A percentile compares a stretch with the other conserved stretches of the same genome.
Conservation (phyloP, 1,139 yeast genomes). For the Torulaspora globosa region DNA sequence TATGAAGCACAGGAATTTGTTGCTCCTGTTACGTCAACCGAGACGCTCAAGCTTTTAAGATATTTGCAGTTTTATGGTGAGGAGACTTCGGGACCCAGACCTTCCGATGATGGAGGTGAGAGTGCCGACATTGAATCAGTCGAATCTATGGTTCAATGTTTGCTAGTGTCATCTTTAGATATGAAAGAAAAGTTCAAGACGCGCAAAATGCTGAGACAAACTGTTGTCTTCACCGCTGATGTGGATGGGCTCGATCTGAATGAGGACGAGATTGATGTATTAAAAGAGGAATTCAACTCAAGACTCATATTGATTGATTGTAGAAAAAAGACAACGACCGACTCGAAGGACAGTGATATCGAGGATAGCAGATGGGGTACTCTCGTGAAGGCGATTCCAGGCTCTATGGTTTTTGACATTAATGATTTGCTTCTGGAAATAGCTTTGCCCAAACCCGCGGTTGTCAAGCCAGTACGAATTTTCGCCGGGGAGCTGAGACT, state of each 20-base stretch:
- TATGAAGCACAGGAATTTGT: slow-evolving; percentile 25
- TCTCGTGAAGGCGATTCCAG: slow-evolving; percentile 21
- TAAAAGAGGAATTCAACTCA: slow-evolving; percentile 25
- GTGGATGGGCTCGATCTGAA: slow-evolving; percentile 39
- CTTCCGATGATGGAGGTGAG: neutral
- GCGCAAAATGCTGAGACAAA: slow-evolving; percentile 38
- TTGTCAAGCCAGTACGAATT: slow-evolving; percentile 38
- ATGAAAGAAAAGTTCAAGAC: slow-evolving; percentile 35
- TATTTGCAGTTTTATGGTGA: slow-evolving; percentile 9
- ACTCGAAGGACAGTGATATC: slow-evolving; percentile 2
- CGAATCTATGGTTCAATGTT: slow-evolving; percentile 27
- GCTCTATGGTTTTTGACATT: slow-evolving; percentile 24
- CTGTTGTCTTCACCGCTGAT: slow-evolving; percentile 48
- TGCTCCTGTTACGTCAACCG: slow-evolving; percentile 25
- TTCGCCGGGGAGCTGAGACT: slow-evolving; percentile 42
- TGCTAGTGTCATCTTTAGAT: slow-evolving; percentile 36
- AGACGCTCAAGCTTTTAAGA: slow-evolving; percentile 11
- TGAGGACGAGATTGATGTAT: slow-evolving; percentile 28
- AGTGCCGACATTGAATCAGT: slow-evolving; percentile 9
- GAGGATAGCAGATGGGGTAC: slow-evolving; percentile 25
- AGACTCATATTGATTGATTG: slow-evolving; percentile 27
- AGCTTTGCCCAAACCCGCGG: slow-evolving; percentile 18
- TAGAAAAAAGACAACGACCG: slow-evolving; percentile 10
- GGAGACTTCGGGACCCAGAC: neutral
- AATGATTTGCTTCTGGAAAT: slow-evolving; percentile 24